Conservation (phyloP, 1,284 basidiomycete species). For the Apiotrichum laibachii region DNA sequence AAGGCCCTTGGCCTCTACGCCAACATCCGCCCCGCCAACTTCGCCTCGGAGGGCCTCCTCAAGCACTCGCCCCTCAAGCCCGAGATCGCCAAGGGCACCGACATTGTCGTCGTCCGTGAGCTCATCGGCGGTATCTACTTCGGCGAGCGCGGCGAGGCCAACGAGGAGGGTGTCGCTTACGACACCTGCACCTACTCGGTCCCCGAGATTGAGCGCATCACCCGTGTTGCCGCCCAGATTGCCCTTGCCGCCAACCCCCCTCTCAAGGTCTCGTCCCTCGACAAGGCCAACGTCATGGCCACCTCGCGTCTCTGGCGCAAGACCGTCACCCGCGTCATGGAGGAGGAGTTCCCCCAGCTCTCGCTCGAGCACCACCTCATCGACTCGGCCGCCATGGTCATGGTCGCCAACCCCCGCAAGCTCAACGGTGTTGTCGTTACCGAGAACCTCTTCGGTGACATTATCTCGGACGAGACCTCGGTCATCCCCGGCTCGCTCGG, state of each 20-base stretch:
- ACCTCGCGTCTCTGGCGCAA: constrained; percentile 92
- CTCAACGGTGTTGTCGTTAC: constrained; percentile 89
- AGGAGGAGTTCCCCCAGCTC: constrained; percentile 81
- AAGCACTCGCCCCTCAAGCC: constrained; percentile 89
- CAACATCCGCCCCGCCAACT: constrained; percentile 86
- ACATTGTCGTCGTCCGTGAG: constrained; percentile 94
- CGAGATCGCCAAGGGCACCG: constrained; percentile 76
- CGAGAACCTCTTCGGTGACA: constrained; percentile 95
- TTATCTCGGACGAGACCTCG: constrained; percentile 92
- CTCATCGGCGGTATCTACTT: constrained; percentile 77
- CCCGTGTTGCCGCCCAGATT: constrained; percentile 90
- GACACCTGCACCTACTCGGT: constrained; percentile 83
- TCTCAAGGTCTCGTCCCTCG: constrained; percentile 85
- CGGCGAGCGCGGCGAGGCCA: constrained; percentile 84
- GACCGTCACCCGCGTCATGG: constrained; percentile 77
- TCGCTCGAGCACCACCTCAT: constrained; percentile 86
- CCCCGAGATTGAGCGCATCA: constrained; percentile 88
- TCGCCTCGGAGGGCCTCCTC: constrained; percentile 79
- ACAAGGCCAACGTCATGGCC: constrained; percentile 99
- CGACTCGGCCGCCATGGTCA: constrained; percentile 91
- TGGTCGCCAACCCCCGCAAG: constrained; percentile 86
- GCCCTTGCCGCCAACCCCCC: constrained; percentile 81
- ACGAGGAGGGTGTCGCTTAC: constrained; percentile 67
- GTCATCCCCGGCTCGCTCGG: constrained; percentile 98
- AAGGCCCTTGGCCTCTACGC: constrained; percentile 93